These are phyloP conservation scores for Auricularia sp. DNA, from an alignment of 768 basidiomycete species.

Conservation along the genomic window DNA sequence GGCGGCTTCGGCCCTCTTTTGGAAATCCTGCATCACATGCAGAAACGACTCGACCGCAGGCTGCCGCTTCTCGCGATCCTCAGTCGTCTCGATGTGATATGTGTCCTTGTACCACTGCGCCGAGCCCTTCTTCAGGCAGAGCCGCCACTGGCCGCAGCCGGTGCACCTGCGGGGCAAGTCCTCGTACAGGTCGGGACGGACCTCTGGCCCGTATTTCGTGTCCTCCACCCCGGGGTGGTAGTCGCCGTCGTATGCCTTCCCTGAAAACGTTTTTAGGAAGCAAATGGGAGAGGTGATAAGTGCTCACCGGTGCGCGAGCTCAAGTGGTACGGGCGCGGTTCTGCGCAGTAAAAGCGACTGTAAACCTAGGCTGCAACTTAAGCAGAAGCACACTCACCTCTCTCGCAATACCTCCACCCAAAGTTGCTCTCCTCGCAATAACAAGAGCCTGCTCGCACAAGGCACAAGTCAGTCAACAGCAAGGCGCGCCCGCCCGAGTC, in stretches of 20 bases:
- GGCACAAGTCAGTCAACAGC: neutral
- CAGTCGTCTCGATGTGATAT: no score
- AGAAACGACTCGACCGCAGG: no score
- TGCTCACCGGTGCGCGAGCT: conserved; percentile 10
- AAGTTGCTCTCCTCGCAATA: conserved; percentile 27
- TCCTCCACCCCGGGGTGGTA: conserved; percentile 20
- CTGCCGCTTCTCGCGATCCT: no score
- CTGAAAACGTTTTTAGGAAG: neutral
- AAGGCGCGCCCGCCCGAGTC: no score
- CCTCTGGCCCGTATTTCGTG: conserved; percentile 6
- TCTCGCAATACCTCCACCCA: conserved; percentile 21
- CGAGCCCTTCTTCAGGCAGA: neutral
- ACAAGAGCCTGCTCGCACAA: conserved; percentile 21
- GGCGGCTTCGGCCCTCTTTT: no score
- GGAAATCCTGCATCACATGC: no score
- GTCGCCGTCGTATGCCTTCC: conserved; percentile 21
- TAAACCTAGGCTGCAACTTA: no score
- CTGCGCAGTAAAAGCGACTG: neutral
- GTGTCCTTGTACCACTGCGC: no score
- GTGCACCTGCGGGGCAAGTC: conserved; percentile 18
- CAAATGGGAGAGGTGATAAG: neutral
- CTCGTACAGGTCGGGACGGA: conserved; percentile 19
- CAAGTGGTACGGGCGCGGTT: conserved; percentile 23
- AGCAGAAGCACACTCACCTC: neutral
- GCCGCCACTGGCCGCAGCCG: conserved; percentile 20